Conservation (phyloP, 768 basidiomycete species). For the Psilocybe azurescens region DNA sequence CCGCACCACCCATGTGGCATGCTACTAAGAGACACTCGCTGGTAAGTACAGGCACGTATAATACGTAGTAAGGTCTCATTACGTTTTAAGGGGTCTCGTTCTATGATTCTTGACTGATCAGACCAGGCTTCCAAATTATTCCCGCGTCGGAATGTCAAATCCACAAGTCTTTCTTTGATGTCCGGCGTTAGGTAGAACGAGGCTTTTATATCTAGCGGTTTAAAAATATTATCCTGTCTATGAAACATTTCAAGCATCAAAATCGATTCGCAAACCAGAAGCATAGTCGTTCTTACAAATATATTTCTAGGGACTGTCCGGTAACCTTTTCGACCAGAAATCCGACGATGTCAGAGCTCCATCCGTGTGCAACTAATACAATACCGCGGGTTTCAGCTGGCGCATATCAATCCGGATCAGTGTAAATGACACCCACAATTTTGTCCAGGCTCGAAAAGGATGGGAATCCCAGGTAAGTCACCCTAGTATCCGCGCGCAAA, state of each 20-base stretch:
- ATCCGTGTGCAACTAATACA: slow-evolving; percentile 33
- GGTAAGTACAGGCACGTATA: no score
- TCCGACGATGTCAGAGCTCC: slow-evolving; percentile 34
- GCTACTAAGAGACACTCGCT: slow-evolving; percentile 10
- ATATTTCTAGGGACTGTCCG: slow-evolving; percentile 32
- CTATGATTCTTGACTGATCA: slow-evolving; percentile 22
- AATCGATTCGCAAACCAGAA: slow-evolving; percentile 1
- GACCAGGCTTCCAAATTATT: slow-evolving; percentile 24
- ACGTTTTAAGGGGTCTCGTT: slow-evolving; percentile 30
- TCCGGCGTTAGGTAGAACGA: slow-evolving; percentile 34
- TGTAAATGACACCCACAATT: slow-evolving; percentile 26
- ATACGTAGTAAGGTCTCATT: not conserved
- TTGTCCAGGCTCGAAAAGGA: slow-evolving; percentile 36
- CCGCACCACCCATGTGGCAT: slow-evolving; percentile 31
- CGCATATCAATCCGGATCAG: not conserved
- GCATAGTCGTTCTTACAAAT: slow-evolving; percentile 33
- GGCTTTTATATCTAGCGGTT: slow-evolving; percentile 30
- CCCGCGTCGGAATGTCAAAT: slow-evolving; percentile 22
- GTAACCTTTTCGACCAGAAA: slow-evolving; percentile 37
- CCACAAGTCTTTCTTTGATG: slow-evolving; percentile 23
- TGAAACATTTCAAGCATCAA: no score
- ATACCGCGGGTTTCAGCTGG: not conserved
- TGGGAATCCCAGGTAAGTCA: slow-evolving; percentile 26
- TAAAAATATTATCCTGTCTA: slow-evolving; percentile 36
- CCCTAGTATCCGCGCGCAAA: slow-evolving; percentile 21